phyloP scores from a whole-genome alignment of 495 filamentous ascomycete genomes.

The Penicillium waksmanii region DNA sequence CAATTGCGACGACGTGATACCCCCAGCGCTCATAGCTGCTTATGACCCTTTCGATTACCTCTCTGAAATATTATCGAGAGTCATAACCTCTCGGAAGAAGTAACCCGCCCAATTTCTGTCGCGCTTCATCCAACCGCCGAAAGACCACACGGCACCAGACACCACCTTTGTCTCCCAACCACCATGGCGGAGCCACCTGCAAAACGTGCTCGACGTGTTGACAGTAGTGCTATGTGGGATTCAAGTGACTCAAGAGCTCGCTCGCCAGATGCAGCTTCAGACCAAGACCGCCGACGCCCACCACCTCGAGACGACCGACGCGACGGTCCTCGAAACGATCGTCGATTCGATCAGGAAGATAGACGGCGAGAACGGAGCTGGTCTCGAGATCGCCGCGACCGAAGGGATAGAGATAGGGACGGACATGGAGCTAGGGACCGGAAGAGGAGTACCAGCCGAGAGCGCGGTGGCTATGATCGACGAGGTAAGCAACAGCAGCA shows the following conservation, averaged over 20 bases:
- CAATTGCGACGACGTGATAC: constrained; percentile 18
- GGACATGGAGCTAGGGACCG: constrained; percentile 41
- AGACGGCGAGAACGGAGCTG: constrained; percentile 46
- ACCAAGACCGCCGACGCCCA: constrained; percentile 43
- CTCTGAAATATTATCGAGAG: background rate
- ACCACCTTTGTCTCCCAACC: constrained; percentile 20
- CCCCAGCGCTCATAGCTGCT: constrained; percentile 1
- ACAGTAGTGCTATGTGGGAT: constrained; percentile 60
- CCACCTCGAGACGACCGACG: constrained; percentile 36
- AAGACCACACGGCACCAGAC: constrained; percentile 13
- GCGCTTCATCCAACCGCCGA: background rate
- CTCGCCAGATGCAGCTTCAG: constrained; percentile 35
- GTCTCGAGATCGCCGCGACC: constrained; percentile 49
- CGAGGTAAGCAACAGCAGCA: constrained; percentile 34
- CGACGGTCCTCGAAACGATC: constrained; percentile 38
- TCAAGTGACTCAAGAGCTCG: constrained; percentile 39
- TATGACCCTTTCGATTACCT: background rate
- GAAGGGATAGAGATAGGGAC: constrained; percentile 46
- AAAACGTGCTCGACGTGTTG: constrained; percentile 57
- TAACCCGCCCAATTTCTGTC: background rate
- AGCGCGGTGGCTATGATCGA: constrained; percentile 48
- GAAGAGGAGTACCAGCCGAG: constrained; percentile 51
- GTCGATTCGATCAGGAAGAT: constrained; percentile 48
- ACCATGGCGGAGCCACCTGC: constrained; percentile 58
- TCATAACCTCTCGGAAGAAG: background rate